A percentile compares a stretch with the other conserved stretches of the same genome.
Conservation (phyloP, 306 rosid genomes). For the Aeschynomene evenia region DNA sequence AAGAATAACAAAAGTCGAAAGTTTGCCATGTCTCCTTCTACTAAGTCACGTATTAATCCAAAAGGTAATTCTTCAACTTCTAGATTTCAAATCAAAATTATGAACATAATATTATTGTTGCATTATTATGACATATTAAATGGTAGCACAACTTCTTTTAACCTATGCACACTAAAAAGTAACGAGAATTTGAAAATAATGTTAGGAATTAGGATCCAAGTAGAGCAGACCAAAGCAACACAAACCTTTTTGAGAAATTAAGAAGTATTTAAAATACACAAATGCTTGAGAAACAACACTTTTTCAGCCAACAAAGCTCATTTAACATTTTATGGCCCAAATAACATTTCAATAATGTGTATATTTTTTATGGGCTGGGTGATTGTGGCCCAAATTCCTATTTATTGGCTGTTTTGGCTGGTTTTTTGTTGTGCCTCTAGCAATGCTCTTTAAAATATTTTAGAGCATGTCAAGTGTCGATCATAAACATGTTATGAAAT, state of each 20-base stretch:
- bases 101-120: background rate
- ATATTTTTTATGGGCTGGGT: no score
- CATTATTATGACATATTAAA: constrained; percentile 12
- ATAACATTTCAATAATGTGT: no score
- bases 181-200: background rate
- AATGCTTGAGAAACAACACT: no score
- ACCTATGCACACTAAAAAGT: background rate
- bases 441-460: no score
- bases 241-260: background rate
- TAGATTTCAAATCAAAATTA: constrained; percentile 14
- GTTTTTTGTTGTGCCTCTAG: no score
- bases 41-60: constrained; percentile 33
- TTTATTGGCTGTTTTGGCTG: no score
- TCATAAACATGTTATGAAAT: no score
- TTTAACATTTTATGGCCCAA: no score
- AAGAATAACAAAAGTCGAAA: constrained; percentile 47
- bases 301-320: no score
- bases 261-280: background rate
- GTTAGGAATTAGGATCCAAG: constrained; percentile 9
- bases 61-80: constrained; percentile 43
- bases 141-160: background rate
- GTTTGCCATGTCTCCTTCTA: constrained; percentile 7
- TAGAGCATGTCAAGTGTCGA: no score
- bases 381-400: no score
- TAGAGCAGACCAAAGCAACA: background rate